These are phyloP conservation scores for Xanthoconium purpureum DNA, from an alignment of 768 basidiomycete species.

Conservation along the genomic window DNA sequence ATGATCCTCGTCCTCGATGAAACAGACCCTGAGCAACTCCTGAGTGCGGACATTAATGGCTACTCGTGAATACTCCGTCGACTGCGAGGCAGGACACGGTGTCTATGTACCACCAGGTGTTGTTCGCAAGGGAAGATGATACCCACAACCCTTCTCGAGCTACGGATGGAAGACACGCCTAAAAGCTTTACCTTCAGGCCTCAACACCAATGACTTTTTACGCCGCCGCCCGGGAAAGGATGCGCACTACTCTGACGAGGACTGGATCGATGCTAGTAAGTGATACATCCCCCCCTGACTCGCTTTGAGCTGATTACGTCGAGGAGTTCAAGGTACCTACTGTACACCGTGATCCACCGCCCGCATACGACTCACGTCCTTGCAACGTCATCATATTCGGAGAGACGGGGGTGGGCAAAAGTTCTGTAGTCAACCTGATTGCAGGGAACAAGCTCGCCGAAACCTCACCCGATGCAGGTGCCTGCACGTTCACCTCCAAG, in stretches of 20 bases:
- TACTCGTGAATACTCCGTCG: not conserved
- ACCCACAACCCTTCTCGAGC: constrained; percentile 13
- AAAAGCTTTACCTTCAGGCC: not conserved
- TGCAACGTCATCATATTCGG: constrained; percentile 29
- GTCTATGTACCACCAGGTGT: constrained; percentile 6
- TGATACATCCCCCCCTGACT: not conserved
- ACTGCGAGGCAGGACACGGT: not conserved
- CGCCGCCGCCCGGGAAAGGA: constrained; percentile 1
- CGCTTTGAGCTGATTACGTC: not conserved
- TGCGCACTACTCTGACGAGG: constrained; percentile 1
- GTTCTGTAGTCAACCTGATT: constrained; percentile 42
- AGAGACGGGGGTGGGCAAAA: constrained; percentile 35
- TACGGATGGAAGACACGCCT: not conserved
- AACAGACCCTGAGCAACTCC: not conserved
- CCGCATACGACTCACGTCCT: constrained; percentile 13
- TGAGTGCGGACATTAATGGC: constrained; percentile 11
- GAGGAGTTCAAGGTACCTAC: constrained; percentile 3
- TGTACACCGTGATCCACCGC: constrained; percentile 5
- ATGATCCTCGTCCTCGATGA: not conserved
- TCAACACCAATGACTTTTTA: constrained; percentile 1
- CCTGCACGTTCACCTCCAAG: constrained; percentile 34
- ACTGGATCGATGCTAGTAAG: constrained; percentile 11
- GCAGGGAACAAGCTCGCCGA: constrained; percentile 23
- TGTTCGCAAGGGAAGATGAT: constrained; percentile 1
- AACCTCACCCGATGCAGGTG: constrained; percentile 31